Conservation (phyloP, 1,139 yeast species). For the Suhomyces bribrorum region DNA sequence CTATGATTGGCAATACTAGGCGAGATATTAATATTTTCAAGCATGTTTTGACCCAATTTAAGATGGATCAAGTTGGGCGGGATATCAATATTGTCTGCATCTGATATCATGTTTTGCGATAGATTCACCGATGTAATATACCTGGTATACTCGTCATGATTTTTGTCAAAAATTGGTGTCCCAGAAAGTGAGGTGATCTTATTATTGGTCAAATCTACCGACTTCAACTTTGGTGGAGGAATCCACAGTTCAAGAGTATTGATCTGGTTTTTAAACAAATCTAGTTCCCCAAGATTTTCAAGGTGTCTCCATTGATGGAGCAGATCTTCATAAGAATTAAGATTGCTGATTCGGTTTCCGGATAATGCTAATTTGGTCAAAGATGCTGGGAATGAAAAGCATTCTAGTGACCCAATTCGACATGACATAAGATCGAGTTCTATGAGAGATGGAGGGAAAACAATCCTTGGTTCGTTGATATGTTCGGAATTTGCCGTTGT, state of each 20-base stretch:
- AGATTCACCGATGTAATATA: conserved; percentile 5
- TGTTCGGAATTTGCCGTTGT: background rate
- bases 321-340: conserved; percentile 18
- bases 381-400: conserved; percentile 29
- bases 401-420: conserved; percentile 19
- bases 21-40: conserved; percentile 3
- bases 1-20: conserved; percentile 5
- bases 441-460: conserved; percentile 21
- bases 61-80: conserved; percentile 6
- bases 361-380: conserved; percentile 25
- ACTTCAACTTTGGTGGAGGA: conserved; percentile 25
- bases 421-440: conserved; percentile 27
- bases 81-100: conserved; percentile 4
- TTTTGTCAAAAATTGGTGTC: conserved; percentile 6
- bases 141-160: background rate
- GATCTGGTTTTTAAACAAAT: conserved; percentile 27
- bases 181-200: conserved; percentile 5
- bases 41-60: conserved; percentile 8
- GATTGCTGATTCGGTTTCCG: conserved; percentile 23
- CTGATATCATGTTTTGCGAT: conserved; percentile 3
- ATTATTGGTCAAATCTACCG: conserved; percentile 28
- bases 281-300: conserved; percentile 24
- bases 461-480: conserved; percentile 13
- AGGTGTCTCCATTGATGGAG: conserved; percentile 27
- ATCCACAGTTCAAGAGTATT: conserved; percentile 24